These are phyloP conservation scores for Coemansia sp. DNA, from an alignment of 192 early-diverging fungal species.

Conservation along the genomic window DNA sequence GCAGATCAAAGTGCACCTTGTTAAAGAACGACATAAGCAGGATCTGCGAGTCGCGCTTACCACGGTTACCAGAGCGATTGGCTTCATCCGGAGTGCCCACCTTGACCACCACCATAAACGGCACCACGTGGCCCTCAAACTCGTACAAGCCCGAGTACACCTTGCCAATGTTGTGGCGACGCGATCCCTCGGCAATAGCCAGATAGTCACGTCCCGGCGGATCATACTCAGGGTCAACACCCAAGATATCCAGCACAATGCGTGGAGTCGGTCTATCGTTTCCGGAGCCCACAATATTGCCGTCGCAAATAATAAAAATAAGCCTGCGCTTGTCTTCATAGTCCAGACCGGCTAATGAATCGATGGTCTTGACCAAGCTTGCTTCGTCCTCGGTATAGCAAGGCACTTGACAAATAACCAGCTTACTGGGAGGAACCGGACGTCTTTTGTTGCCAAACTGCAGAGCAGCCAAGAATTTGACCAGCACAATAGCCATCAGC, in stretches of 20 bases:
- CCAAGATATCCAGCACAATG: constrained; percentile 90
- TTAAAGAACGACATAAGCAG: constrained; percentile 95
- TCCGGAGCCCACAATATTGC: constrained; percentile 92
- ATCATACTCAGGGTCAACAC: constrained; percentile 75
- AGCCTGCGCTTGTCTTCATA: constrained; percentile 91
- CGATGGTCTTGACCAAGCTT: constrained; percentile 77
- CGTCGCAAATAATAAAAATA: constrained; percentile 84
- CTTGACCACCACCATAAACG: constrained; percentile 95
- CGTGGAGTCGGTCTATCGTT: constrained; percentile 96
- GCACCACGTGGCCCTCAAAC: constrained; percentile 82
- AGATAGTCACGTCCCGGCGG: constrained; percentile 77
- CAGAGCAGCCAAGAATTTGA: constrained; percentile 78
- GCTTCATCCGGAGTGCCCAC: constrained; percentile 87
- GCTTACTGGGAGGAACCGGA: constrained; percentile 85
- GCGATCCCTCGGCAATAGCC: constrained; percentile 87
- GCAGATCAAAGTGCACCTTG: constrained; percentile 87
- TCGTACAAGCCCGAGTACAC: constrained; percentile 97
- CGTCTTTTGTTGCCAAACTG: constrained; percentile 68
- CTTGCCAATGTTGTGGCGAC: constrained; percentile 92
- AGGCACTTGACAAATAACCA: constrained; percentile 91
- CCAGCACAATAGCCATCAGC: constrained; percentile 78
- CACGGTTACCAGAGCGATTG: constrained; percentile 88
- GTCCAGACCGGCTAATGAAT: constrained; percentile 69
- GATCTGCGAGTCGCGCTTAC: constrained; percentile 98
- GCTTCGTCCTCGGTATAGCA: constrained; percentile 94